Evolutionary conservation across 805 yeast species (phyloP), one percentile per base, ranked within the genome.

Genomic region (Alloascoidea africana): DNA sequence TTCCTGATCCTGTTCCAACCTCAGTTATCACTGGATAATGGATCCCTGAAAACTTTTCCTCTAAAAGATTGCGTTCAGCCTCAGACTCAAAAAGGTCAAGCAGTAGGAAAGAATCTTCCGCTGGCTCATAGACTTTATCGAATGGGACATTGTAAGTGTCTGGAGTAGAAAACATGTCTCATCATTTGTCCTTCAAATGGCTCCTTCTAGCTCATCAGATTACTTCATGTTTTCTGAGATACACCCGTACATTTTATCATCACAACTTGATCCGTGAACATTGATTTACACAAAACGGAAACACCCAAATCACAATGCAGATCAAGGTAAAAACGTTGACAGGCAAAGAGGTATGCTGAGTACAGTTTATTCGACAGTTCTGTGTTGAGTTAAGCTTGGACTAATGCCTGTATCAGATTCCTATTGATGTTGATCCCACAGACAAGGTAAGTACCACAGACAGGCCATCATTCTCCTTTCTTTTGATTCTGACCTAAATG

Each of bases 1-100:
- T 67, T 1, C 98, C 98, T 1, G 96, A 76, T 0, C 98, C 98
- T 2, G 87, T 70, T 0, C 98, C 98, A 4, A 91, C 66, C 49
- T 91, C 98, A 5, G 78, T 65, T 1, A 83, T 77, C 0, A 83
- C 33, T 0, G 91, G 82, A 1, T 52, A 32, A n/a, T n/a, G n/a
- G 14, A 41, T 41, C 16, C 47, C 37, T 1, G 43, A 27, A 39
- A 58, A 65, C n/a, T 45, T 47, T 6, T 42, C 34, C 6, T 43
- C 34, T 5, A 41, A 27, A 14, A 17, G 16, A 4, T 18, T 47
- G 44, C 5, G 37, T 4, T 3, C 30, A 13, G 17, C 51, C 37
- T 82, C 79, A 32, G 61, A 53, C 49, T 91, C 97, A 35, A 91
- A 62, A 13, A 79, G 65, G 53, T 91, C 98, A 34, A 91, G 56